phyloP scores from a whole-genome alignment of 352 stramenopile species.

The Elongisporangium prolatum region DNA sequence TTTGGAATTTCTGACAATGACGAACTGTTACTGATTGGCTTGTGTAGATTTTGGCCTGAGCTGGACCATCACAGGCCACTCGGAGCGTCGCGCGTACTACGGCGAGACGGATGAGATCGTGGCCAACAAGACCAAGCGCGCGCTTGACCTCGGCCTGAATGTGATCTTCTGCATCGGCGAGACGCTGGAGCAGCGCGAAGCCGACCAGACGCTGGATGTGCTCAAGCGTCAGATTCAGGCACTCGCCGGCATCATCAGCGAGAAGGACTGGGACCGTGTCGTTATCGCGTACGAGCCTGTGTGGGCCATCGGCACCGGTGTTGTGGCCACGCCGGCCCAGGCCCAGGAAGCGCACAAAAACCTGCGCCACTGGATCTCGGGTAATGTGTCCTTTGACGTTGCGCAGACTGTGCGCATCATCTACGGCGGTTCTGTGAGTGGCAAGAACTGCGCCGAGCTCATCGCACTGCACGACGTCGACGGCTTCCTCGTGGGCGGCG shows the following conservation, averaged over 20 bases:
- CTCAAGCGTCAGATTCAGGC: conserved; percentile 94
- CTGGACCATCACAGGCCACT: conserved; percentile 90
- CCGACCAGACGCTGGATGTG: conserved; percentile 89
- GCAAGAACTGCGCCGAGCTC: conserved; percentile 86
- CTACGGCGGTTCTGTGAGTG: conserved; percentile 93
- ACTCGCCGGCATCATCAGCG: conserved; percentile 80
- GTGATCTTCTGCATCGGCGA: conserved; percentile 98
- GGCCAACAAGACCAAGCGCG: conserved; percentile 92
- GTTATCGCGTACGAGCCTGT: conserved; percentile 97
- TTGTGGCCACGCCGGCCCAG: conserved; percentile 94
- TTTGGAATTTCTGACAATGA: too few species aligned
- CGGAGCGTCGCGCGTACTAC: conserved; percentile 90
- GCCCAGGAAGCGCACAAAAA: conserved; percentile 92
- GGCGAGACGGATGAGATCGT: conserved; percentile 91
- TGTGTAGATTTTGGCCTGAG: conserved; percentile 58
- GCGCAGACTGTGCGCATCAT: conserved; percentile 82
- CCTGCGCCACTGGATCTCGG: conserved; percentile 68
- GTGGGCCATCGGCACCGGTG: conserved; percentile 97
- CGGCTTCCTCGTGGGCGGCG: conserved; percentile 93
- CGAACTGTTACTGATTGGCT: too few species aligned
- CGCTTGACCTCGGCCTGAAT: conserved; percentile 84
- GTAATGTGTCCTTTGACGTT: conserved; percentile 62
- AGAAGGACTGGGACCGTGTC: conserved; percentile 77
- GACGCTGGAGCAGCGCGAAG: conserved; percentile 88
- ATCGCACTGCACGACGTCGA: conserved; percentile 85